phyloP scores from a whole-genome alignment of 805 yeast species.

The Torulaspora indica region DNA sequence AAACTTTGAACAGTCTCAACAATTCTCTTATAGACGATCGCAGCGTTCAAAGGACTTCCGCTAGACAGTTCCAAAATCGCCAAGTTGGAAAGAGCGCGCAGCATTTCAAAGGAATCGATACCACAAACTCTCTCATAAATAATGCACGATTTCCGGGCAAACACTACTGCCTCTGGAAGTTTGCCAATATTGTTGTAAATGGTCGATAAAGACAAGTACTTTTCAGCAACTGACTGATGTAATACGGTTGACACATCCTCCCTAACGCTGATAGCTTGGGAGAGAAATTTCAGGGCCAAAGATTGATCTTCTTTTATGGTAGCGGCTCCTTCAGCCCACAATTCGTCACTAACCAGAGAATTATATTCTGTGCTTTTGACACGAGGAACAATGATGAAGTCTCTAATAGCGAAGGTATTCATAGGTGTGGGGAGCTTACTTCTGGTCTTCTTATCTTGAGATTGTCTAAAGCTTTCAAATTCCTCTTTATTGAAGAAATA shows the following conservation, averaged over 20 bases:
- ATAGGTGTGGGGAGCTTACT: conserved; percentile 29
- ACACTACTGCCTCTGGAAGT: conserved; percentile 53
- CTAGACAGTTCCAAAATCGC: conserved; percentile 65
- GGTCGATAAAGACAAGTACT: conserved; percentile 61
- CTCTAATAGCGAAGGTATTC: conserved; percentile 53
- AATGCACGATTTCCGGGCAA: conserved; percentile 62
- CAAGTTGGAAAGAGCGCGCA: conserved; percentile 66
- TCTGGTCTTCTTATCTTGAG: conserved; percentile 38
- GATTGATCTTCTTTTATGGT: conserved; percentile 42
- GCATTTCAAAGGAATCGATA: conserved; percentile 69
- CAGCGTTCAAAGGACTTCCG: conserved; percentile 54
- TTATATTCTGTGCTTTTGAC: conserved; percentile 65
- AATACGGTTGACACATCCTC: conserved; percentile 82
- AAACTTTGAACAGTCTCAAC: conserved; percentile 38
- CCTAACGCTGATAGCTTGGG: conserved; percentile 64
- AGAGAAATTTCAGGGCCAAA: conserved; percentile 57
- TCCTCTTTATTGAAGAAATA: conserved; percentile 41
- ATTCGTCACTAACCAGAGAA: conserved; percentile 67
- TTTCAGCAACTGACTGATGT: conserved; percentile 72
- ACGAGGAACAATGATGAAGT: conserved; percentile 70
- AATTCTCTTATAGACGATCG: conserved; percentile 58
- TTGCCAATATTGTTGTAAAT: conserved; percentile 57
- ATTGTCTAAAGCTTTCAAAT: conserved; percentile 30
- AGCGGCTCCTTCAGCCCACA: conserved; percentile 59
- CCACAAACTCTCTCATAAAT: conserved; percentile 80